Evolutionary conservation across 768 basidiomycete species (phyloP), one percentile per base, ranked within the genome.

Genomic region (Rubroboletus pulcherrimus): DNA sequence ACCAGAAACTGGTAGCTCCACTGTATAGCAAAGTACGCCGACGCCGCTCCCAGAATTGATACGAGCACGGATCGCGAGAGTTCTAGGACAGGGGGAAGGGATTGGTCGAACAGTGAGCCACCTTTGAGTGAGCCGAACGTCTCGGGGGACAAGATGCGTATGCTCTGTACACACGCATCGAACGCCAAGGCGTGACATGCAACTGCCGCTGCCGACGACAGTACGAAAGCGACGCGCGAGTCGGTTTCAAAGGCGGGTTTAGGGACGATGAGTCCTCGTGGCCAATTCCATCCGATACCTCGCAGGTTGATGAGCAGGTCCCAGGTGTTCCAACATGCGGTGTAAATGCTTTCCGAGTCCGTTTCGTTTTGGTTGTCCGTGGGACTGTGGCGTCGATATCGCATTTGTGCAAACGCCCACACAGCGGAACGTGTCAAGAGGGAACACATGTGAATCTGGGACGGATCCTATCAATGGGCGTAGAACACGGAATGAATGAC

Each of bases 1-100:
- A 80, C 73, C 24, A 66, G 15, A 14, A 77, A 4, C 46, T 77
- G 63, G 57, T 85, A 79, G 9, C 61, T 62, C 21, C 66, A 60
- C 46, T 82, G 70, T 40, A 40, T 9, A 11, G 9, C 67, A 49
- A 71, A 61, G 63, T 82, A 81, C 43, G 83, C 63, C 51, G 72
- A 57, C 54, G 80, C 62, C 9, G 81, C 78, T 9, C 73, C 62
- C 26, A 80, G 57, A 33, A 74, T 58, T 38, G 78, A 71, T 21
- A 84, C 71, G 38, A 74, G n/a, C 39, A 73, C 67, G 2, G 82
- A 77, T 29, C 77, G 78, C 12, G 52, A 31, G 53, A 72, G 72
- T 41, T 70, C 66, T 4, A 57, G 53, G 65, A 77, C 38, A 11
- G 61, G 63, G 3, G 73, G 65, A 7, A 75, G 66, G 15, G 65